Evolutionary conservation across 805 yeast genomes (phyloP).

Genomic region (Cyberlindnera euphorbiiphila): DNA sequence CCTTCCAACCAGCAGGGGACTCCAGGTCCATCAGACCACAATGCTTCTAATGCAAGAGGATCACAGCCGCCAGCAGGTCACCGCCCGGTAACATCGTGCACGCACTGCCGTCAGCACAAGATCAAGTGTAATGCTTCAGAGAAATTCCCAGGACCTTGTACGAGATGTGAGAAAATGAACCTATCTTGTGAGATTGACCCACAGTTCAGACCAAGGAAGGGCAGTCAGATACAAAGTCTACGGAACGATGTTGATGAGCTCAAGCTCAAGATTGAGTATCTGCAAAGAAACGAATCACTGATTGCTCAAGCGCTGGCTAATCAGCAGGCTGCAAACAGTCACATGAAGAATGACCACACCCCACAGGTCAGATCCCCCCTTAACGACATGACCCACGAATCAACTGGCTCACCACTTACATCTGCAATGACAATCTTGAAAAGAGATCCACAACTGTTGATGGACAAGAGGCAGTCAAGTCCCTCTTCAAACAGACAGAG

Average conservation of each 20-base stretch:
- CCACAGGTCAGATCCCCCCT: conserved; percentile 24
- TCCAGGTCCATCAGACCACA: conserved; percentile 1
- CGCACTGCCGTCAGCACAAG: conserved; percentile 92
- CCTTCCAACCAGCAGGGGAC: conserved; percentile 9
- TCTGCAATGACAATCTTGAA: conserved; percentile 42
- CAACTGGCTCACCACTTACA: conserved; percentile 19
- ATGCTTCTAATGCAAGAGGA: not conserved
- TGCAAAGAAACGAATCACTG: conserved; percentile 61
- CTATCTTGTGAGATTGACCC: conserved; percentile 87
- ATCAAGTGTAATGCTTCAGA: conserved; percentile 90
- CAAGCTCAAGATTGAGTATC: conserved; percentile 63
- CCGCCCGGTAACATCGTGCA: conserved; percentile 88
- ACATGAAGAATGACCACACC: conserved; percentile 14
- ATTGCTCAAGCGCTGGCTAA: conserved; percentile 57
- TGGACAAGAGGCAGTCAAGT: conserved; percentile 29
- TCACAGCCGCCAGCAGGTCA: conserved; percentile 48
- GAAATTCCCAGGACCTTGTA: conserved; percentile 76
- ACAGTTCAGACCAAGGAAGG: conserved; percentile 84
- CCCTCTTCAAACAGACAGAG: conserved; percentile 26
- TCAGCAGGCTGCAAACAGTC: conserved; percentile 11
- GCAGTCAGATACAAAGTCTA: conserved; percentile 80
- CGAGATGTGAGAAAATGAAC: conserved; percentile 76
- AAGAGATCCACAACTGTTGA: conserved; percentile 41
- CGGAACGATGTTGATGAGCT: conserved; percentile 83
- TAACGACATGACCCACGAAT: conserved; percentile 8